Evolutionary conservation across 176 grass and related monocot species (phyloP), one percentile per base, ranked within the genome.

Genomic region (Bromus sterilis): DNA sequence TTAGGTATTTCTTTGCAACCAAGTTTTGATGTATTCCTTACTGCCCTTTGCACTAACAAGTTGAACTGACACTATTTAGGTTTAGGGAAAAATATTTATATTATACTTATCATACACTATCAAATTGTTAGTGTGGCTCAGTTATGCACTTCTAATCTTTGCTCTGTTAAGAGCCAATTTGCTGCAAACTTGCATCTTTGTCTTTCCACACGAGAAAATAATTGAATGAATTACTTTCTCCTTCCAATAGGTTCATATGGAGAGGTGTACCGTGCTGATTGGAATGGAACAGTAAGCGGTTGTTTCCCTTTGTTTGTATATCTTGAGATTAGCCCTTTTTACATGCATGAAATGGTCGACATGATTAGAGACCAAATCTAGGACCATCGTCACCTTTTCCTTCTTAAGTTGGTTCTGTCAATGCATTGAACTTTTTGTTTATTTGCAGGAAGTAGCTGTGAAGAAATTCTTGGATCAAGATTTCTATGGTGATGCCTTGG

Each of bases 391-490:
- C 23, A 59, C 51, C 23, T 71, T 70, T 78, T 35, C 42, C 49
- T 79, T 79, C 40, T 81, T n/a, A 57, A 71, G 10, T 71, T 70
- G 43, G 31, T 40, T 62, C 32, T 32, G 31, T 75, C 44, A 16
- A 44, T 11, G 15, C 28, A 43, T 4, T 85, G 48, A 78, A 24
- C 14, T 88, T 83, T 48, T 76, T 37, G 26, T 83, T 77, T 72
- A 76, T 92, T 77, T 86, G 79, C 93, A 99, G 96, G 96, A 99
- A 93, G 96, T 99, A 61, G 96, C 96, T 80, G 96, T 99, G 43
- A 99, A 99, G 86, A 99, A 99, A 80, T 99, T 99, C 79, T 93
- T 99, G 81, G 96, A 99, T 71, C 96, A 99, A 82, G 96, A 99
- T 67, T 99, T 99, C 72, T 99, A 99, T 88, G 96, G 96, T 33